A percentile compares a stretch with the other conserved stretches of the same genome.
These are phyloP conservation scores for Pelargonium cotyledonis DNA, from an alignment of 441 rosid species.

Conservation along the genomic window DNA sequence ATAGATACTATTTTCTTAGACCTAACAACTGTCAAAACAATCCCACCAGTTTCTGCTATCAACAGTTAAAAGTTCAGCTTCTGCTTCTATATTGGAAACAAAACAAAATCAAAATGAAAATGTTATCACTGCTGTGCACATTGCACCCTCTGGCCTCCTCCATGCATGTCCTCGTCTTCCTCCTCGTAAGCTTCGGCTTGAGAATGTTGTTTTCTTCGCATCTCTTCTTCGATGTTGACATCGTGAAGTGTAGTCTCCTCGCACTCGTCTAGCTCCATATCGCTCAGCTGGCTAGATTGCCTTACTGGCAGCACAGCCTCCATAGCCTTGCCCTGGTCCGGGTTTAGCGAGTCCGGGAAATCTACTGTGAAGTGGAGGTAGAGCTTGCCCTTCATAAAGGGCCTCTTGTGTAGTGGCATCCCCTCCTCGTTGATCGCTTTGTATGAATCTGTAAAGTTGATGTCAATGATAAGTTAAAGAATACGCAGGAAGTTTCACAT, in stretches of 20 bases:
- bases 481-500: too few relatives aligned
- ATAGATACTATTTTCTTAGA: too few relatives aligned
- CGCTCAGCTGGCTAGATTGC: slow-evolving; percentile 47
- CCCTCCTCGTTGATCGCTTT: slow-evolving; percentile 91
- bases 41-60: neutral
- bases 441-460: slow-evolving; percentile 43
- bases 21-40: too few relatives aligned
- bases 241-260: slow-evolving; percentile 45
- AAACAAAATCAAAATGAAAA: neutral
- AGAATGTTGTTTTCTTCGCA: slow-evolving; percentile 64
- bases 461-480: too few relatives aligned
- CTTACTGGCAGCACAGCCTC: slow-evolving; percentile 49
- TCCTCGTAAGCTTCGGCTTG: slow-evolving; percentile 65
- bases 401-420: slow-evolving; percentile 81
- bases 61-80: neutral
- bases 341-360: slow-evolving; percentile 61
- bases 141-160: slow-evolving; percentile 85
- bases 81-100: neutral
- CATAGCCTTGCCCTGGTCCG: slow-evolving; percentile 64
- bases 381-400: slow-evolving; percentile 88
- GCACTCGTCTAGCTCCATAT: slow-evolving; percentile 92
- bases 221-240: slow-evolving; percentile 77
- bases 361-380: slow-evolving; percentile 83
- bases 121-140: slow-evolving; percentile 75
- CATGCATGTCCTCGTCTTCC: slow-evolving; percentile 71